A percentile compares a stretch with the other conserved stretches of the same genome.
Evolutionary conservation across 495 filamentous ascomycete genomes (phyloP).

Genomic region (Aspergillus biplanus): DNA sequence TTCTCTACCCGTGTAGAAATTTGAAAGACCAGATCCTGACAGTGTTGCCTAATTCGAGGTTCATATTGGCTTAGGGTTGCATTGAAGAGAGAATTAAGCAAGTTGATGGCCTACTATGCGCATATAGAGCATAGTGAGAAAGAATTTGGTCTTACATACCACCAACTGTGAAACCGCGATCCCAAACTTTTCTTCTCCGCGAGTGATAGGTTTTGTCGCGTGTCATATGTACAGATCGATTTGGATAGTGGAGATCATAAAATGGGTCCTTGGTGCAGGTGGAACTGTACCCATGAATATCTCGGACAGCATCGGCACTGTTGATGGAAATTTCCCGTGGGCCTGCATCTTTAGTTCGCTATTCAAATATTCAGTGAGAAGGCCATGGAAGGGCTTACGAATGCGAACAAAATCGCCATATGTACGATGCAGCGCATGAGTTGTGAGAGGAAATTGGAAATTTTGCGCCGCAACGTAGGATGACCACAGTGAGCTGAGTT

Average conservation of each 20-base stretch:
- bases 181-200: conserved; percentile 14
- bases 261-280: conserved; percentile 34
- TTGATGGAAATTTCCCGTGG: conserved; percentile 41
- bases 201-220: conserved; percentile 18
- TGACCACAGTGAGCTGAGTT: conserved; percentile 50
- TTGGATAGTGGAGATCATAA: conserved; percentile 12
- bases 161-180: conserved; percentile 20
- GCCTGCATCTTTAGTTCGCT: conserved; percentile 22
- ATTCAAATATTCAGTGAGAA: conserved; percentile 25
- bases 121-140: not conserved
- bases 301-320: conserved; percentile 22
- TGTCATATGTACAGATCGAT: conserved; percentile 13
- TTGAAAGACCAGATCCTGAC: conserved; percentile 2
- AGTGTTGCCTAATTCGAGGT: conserved; percentile 12
- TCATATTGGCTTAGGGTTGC: conserved; percentile 23
- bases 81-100: conserved; percentile 3
- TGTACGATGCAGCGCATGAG: conserved; percentile 30
- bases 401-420: conserved; percentile 48
- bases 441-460: conserved; percentile 38
- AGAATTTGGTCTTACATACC: not conserved
- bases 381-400: conserved; percentile 41
- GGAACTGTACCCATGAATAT: conserved; percentile 33
- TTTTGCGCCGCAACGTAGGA: conserved; percentile 29
- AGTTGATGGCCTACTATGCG: not conserved
- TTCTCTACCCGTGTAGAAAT: conserved; percentile 9